Evolutionary conservation across 768 basidiomycete genomes (phyloP).

Genomic region (Boletus edulis): DNA sequence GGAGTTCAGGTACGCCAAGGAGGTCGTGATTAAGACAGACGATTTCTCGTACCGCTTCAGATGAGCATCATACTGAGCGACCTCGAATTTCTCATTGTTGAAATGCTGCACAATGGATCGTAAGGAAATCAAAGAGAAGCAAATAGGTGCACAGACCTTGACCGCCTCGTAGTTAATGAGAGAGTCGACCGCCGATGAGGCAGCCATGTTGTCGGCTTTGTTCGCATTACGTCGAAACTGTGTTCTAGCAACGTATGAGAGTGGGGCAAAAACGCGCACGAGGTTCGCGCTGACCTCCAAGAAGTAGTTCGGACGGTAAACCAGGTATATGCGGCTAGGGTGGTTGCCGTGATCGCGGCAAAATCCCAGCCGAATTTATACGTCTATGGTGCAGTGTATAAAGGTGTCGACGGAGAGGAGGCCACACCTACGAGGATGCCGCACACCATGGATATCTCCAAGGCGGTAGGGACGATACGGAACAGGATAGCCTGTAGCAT

Average conservation of each 20-base stretch:
- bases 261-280: neutral
- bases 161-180: constrained; percentile 99
- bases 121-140: neutral
- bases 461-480: constrained; percentile 91
- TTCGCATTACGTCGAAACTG: constrained; percentile 94
- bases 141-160: constrained; percentile 57
- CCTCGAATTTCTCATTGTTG: constrained; percentile 94
- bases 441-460: constrained; percentile 96
- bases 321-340: constrained; percentile 93
- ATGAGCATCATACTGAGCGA: constrained; percentile 89
- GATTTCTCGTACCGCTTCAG: constrained; percentile 86
- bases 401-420: neutral
- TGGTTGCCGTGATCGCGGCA: constrained; percentile 81
- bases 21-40: constrained; percentile 93
- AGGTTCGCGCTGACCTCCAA: constrained; percentile 66
- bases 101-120: constrained; percentile 62
- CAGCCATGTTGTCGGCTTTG: constrained; percentile 94
- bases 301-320: constrained; percentile 95
- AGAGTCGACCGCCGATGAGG: constrained; percentile 90
- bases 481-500: constrained; percentile 91
- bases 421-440: constrained; percentile 77
- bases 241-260: constrained; percentile 50
- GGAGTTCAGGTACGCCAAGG: constrained; percentile 89
- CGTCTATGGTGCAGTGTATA: constrained; percentile 49
- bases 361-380: constrained; percentile 99